Base-by-base conservation (phyloP, 257 asterid species). In the Nicotiana noctiflora region DNA sequence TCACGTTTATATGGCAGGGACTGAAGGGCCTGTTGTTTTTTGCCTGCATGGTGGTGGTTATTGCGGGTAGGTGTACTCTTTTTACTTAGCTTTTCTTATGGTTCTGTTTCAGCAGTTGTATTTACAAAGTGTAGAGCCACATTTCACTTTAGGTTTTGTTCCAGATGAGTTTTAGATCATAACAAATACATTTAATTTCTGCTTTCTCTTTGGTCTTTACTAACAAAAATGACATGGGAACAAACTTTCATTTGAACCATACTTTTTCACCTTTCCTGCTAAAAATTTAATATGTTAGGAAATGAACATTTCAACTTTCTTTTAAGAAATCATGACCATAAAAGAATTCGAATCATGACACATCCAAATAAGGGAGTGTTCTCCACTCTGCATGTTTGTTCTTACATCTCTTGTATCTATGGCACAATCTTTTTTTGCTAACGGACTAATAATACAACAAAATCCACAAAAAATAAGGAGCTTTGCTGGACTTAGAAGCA, bases 31-130 rank as follows among this genome's bases (percentile, higher is more conserved):
- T 8, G 97, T 96, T 75, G 89, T 94, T 84, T 90, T 96, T 68
- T 96, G 97, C 80, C 92, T 96, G 77, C 99, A 96, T 84, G 99
- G 99, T 84, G 99, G 99, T 82, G 99, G 99, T 76, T 96, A 96
- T 89, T 84, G 97, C 27, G 99, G 99, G 99, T 96, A 86, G 57
- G 84, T 77, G 83, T 61, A 55, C 80, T 68, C 74, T 55, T 32
- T 21, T 72, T 49, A 7, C 25, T 49, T 46, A 7, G 61, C 51
- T 27, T 72, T 72, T 72, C 78, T 44, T 70, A 44, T 21, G 77
- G 46, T 70, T 44, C 59, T 70, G 59, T 21, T 70, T n/a, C 23
- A 70, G 77, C 57, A 19, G 77, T 70, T 70, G 77, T 44, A 18
- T n/a, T 70, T 70, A 44, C 34, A 21, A 44, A 70, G 37, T 44